Evolutionary conservation across 305 asterid species (phyloP).

Genomic region (Solanum hybrid): DNA sequence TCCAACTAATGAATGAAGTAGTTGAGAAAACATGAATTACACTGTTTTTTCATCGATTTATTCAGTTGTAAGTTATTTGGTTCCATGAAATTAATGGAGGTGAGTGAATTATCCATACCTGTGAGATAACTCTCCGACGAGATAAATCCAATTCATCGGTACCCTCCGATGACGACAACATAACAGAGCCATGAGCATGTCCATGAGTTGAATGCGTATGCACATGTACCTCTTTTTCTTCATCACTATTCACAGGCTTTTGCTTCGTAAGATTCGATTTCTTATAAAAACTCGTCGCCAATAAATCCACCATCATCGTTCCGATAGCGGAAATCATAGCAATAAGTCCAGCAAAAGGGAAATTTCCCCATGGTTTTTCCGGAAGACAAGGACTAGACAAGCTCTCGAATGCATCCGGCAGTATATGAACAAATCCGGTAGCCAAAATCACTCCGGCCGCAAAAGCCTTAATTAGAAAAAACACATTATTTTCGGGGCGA

Average conservation of each 20-base stretch:
- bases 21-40: too few species aligned
- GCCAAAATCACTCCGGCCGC: constrained; percentile 5
- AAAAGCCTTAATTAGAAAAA: constrained; percentile 19
- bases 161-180: constrained; percentile 2
- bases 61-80: not conserved
- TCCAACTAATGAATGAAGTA: not conserved
- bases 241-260: constrained; percentile 14
- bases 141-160: constrained; percentile 20
- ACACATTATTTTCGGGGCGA: constrained; percentile 44
- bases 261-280: constrained; percentile 21
- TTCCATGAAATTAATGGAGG: not conserved
- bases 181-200: constrained; percentile 34
- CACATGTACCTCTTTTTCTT: constrained; percentile 25
- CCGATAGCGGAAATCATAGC: constrained; percentile 10
- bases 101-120: constrained; percentile 20
- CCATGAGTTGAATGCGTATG: constrained; percentile 42
- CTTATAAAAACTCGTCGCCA: constrained; percentile 22
- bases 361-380: not conserved
- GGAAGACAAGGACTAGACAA: not conserved
- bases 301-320: constrained; percentile 6
- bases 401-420: constrained; percentile 3
- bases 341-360: constrained; percentile 9
- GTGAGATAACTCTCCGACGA: constrained; percentile 67
- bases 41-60: too few species aligned
- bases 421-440: constrained; percentile 7